Conservation (phyloP, 1,139 yeast species). For the Petasospora rhodanensis region DNA sequence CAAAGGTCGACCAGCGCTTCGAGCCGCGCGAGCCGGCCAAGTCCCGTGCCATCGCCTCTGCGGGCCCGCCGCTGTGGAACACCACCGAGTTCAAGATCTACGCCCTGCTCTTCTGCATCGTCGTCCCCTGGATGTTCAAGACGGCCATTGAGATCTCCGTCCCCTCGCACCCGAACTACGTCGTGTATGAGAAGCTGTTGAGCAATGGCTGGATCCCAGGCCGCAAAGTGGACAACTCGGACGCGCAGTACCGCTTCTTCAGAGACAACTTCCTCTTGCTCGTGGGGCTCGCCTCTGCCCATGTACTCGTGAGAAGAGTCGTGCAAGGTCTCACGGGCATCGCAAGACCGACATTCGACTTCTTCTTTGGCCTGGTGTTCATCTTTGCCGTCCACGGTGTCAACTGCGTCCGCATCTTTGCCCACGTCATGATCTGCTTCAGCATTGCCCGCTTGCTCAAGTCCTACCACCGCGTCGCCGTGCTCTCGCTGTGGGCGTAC, state of each 20-base stretch:
- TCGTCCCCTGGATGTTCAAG: conserved; percentile 77
- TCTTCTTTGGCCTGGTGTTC: conserved; percentile 65
- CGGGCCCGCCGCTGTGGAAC: conserved; percentile 63
- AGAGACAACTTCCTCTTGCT: conserved; percentile 72
- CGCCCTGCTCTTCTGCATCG: conserved; percentile 53
- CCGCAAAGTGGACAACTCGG: conserved; percentile 84
- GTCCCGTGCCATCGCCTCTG: conserved; percentile 34
- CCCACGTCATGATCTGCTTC: conserved; percentile 55
- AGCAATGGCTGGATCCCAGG: conserved; percentile 76
- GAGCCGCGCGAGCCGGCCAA: conserved; percentile 46
- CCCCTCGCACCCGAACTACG: conserved; percentile 73
- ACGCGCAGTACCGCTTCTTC: conserved; percentile 82
- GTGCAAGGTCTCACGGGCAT: conserved; percentile 25
- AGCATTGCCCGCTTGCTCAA: conserved; percentile 42
- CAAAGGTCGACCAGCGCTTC: conserved; percentile 72
- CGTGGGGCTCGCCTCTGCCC: conserved; percentile 48
- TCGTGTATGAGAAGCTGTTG: conserved; percentile 54
- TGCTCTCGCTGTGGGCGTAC: conserved; percentile 63
- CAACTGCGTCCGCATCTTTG: conserved; percentile 55
- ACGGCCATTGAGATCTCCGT: conserved; percentile 81
- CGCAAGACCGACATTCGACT: conserved; percentile 57
- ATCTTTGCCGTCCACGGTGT: conserved; percentile 78
- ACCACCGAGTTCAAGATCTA: conserved; percentile 73
- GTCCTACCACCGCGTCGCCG: conserved; percentile 26
- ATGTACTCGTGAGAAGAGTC: conserved; percentile 44